Conservation (phyloP, 768 basidiomycete species). For the Leucocoprinus leucothites region DNA sequence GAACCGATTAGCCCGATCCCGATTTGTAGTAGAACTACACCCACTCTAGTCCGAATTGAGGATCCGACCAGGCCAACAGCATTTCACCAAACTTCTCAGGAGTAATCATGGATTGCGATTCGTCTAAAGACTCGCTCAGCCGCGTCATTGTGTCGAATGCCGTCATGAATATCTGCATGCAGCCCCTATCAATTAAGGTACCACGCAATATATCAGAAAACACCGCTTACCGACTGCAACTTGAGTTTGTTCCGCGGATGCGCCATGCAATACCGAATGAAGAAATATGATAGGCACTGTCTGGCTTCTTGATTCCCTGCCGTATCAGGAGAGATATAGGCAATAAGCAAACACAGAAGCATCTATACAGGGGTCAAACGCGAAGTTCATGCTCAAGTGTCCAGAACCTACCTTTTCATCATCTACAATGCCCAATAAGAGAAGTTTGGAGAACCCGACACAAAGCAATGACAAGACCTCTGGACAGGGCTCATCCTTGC, state of each 20-base stretch:
- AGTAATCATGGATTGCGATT: constrained; percentile 70
- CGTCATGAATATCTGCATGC: constrained; percentile 61
- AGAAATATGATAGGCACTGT: constrained; percentile 94
- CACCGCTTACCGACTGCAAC: constrained; percentile 43
- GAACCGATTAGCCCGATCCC: constrained; percentile 7
- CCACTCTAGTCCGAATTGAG: constrained; percentile 52
- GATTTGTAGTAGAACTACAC: constrained; percentile 14
- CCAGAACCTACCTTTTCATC: constrained; percentile 62
- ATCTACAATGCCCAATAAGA: constrained; percentile 79
- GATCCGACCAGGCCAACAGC: constrained; percentile 88
- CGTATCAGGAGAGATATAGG: constrained; percentile 87
- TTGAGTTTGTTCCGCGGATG: constrained; percentile 72
- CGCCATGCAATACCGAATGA: constrained; percentile 92
- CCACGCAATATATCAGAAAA: no score
- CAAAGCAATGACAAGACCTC: constrained; percentile 75
- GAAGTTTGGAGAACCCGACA: constrained; percentile 84
- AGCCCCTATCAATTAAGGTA: background rate
- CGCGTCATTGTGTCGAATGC: constrained; percentile 60
- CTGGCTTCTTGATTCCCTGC: constrained; percentile 79
- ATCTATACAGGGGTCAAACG: constrained; percentile 23
- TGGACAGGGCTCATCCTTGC: constrained; percentile 65
- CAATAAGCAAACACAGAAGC: constrained; percentile 38
- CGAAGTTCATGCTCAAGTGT: no score
- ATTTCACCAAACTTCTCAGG: constrained; percentile 74
- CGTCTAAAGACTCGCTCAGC: constrained; percentile 62